A percentile compares a stretch with the other conserved stretches of the same genome.
Evolutionary conservation across 163 green algal genomes (phyloP).

Genomic region (Botryococcus braunii): DNA sequence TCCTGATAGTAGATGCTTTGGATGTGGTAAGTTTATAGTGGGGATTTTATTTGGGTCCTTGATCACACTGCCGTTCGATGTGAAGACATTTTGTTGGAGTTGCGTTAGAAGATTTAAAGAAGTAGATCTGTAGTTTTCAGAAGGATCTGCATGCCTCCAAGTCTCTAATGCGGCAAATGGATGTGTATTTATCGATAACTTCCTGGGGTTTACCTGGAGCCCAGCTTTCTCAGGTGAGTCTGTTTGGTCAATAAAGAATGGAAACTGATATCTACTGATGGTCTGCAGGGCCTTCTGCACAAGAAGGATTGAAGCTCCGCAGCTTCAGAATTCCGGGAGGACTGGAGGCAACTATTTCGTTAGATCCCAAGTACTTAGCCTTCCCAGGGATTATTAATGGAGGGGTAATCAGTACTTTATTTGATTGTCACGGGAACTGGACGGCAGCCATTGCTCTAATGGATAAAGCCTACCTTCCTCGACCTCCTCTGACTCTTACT

Average conservation of each 20-base stretch:
- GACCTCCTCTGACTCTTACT: slow-evolving; percentile 71
- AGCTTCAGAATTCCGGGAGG: slow-evolving; percentile 40
- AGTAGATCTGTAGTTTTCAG: too few species aligned
- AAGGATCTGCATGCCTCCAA: neutral
- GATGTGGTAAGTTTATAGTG: slow-evolving; percentile 67
- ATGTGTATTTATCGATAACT: too few species aligned
- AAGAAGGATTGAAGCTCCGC: slow-evolving; percentile 30
- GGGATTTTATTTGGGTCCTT: too few species aligned
- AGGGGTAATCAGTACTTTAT: slow-evolving; percentile 56
- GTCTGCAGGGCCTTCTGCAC: slow-evolving; percentile 27
- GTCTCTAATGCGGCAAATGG: neutral
- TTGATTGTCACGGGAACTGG: slow-evolving; percentile 81
- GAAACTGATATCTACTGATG: too few species aligned
- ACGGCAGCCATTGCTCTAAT: slow-evolving; percentile 71
- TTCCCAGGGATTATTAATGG: slow-evolving; percentile 79
- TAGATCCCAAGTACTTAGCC: slow-evolving; percentile 50
- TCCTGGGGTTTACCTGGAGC: too few species aligned
- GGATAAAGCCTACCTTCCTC: slow-evolving; percentile 60
- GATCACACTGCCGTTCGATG: too few species aligned
- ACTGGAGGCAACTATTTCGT: slow-evolving; percentile 30
- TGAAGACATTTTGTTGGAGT: too few species aligned
- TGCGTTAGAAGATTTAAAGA: too few species aligned
- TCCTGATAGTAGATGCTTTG: slow-evolving; percentile 58
- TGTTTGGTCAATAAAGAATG: slow-evolving; percentile 4
- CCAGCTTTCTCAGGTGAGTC: neutral